Base-by-base conservation (phyloP, 2,329 filamentous ascomycete genomes). In the Drechslera avenae region DNA sequence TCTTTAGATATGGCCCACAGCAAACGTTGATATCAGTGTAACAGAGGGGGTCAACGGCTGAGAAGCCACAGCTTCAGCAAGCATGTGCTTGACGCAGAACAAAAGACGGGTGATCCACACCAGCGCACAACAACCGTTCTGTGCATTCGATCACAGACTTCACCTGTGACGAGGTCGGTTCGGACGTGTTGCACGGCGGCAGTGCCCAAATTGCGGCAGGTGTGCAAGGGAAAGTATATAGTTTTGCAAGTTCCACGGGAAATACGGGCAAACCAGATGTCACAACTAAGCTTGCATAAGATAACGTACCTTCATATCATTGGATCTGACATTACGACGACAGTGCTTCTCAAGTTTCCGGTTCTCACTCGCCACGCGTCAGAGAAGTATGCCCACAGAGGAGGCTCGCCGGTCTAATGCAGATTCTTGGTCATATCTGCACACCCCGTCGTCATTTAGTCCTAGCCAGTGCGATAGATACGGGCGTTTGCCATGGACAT, bases 61-160 rank as follows among this genome's bases (percentile, higher is more conserved):
- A 9, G 10, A 28, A 28, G 26, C 26, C 10, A 10, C 26, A 10
- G 26, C 26, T 28, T 28, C 26, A 28, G 26, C 26, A 10, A 28
- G 10, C 7, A 13, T 13, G 12, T 28, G 26, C 26, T 28, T 28
- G 26, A 10, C 10, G 26, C 26, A 9, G 26, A 10, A 28, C 26
- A 3, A 16, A 18, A 35, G 16, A 5, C 34, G 30, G 40, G 14
- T 28, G 28, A 34, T 50, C 34, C 30, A 21, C 19, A 19, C 9
- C n/a, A 46, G 30, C 18, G 28, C 37, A 18, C 41, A 46, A 50
- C 41, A n/a, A 30, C 19, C 33, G 46, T 21, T 12, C 41, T 35
- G 13, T 39, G 35, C n/a, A 16, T 14, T 31, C 30, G 31, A 36
- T 26, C 33, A 13, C 30, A 50, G 34, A 16, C 4, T n/a, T 50